Evolutionary conservation across 176 grass and related monocot species (phyloP).

Genomic region (Ensete glaucum): DNA sequence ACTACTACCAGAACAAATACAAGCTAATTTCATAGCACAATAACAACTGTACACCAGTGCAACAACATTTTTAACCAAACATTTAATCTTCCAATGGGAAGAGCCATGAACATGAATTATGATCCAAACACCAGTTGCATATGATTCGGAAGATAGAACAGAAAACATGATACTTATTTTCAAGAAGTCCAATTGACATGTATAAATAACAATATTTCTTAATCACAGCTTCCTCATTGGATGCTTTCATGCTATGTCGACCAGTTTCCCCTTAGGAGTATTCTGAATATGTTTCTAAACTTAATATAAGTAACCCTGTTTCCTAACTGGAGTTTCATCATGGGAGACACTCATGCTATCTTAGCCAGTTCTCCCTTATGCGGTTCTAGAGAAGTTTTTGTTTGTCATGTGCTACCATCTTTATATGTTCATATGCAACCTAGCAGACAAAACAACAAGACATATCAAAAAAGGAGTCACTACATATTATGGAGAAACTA

Average conservation of each 20-base stretch:
- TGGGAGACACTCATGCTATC: neutral
- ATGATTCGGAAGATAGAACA: neutral
- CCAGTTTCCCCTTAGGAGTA: too few relatives aligned
- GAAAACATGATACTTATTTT: neutral
- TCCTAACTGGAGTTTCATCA: neutral
- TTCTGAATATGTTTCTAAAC: neutral
- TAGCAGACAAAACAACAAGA: neutral
- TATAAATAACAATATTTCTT: too few relatives aligned
- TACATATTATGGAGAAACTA: too few relatives aligned
- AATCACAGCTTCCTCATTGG: too few relatives aligned
- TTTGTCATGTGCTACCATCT: neutral
- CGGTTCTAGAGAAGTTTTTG: neutral
- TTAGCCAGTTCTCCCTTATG: neutral
- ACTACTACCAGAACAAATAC: too few relatives aligned
- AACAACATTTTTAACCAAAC: too few relatives aligned
- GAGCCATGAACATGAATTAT: neutral
- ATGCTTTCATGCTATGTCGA: too few relatives aligned
- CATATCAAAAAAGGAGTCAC: neutral
- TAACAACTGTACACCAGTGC: too few relatives aligned
- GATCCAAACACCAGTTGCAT: neutral
- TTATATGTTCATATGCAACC: neutral
- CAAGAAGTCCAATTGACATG: neutral
- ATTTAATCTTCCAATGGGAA: neutral
- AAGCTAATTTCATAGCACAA: too few relatives aligned
- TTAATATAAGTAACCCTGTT: neutral